phyloP scores from a whole-genome alignment of 176 grass and related monocot species.

The Miscanthus lutarioriparius region DNA sequence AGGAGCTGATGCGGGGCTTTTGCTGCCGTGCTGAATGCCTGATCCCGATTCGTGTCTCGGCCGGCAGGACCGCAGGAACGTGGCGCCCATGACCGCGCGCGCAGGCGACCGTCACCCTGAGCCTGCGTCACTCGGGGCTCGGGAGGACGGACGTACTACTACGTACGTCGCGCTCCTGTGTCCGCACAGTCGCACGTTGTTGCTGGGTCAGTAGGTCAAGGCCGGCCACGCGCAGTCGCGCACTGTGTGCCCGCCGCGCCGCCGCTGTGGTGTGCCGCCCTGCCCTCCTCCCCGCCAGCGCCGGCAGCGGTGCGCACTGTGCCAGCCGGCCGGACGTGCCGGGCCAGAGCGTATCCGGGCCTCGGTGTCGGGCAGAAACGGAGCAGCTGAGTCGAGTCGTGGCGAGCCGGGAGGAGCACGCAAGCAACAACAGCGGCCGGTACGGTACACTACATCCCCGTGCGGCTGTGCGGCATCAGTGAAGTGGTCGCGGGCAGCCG shows the following conservation, averaged over 20 bases:
- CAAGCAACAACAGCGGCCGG: slow-evolving; percentile 4
- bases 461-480: background rate
- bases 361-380: background rate
- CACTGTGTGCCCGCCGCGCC: background rate
- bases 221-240: background rate
- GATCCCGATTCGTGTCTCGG: background rate
- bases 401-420: background rate
- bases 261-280: background rate
- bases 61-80: background rate
- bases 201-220: background rate
- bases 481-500: background rate
- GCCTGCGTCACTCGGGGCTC: no score
- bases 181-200: background rate
- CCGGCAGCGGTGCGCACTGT: background rate
- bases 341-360: background rate
- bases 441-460: background rate
- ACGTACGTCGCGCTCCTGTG: background rate
- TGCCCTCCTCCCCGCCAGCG: background rate
- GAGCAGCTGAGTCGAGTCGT: no score
- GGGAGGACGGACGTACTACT: background rate
- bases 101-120: background rate
- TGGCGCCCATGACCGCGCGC: slow-evolving; percentile 30
- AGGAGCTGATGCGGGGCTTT: background rate
- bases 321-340: background rate
- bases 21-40: background rate